Base-by-base conservation (phyloP, 139 green algal species). In the Mychonastes homosphaera region DNA sequence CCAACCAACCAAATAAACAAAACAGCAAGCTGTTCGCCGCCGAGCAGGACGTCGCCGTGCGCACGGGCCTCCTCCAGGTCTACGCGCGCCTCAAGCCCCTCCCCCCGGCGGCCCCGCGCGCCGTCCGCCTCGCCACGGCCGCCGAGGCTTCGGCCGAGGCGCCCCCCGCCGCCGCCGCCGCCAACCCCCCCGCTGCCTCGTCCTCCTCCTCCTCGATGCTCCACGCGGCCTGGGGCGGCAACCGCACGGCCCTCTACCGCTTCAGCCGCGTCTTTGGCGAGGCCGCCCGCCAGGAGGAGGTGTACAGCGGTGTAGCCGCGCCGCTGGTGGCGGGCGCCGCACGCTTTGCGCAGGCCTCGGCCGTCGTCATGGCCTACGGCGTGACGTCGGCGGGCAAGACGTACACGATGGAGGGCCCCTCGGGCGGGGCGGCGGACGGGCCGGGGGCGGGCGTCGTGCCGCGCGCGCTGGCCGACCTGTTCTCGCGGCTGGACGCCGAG, bases 381-480 rank as follows among this genome's bases (percentile, higher is more conserved):
- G 84, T 84, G 46, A 91, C 83, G 19, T 78, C 70, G 0, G 77
- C 80, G 7, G 85, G 85, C 55, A 94, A 94, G 69, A 90, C 80
- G 2, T 80, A 78, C 75, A 88, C 84, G 1, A 86, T 91, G 26
- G 64, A 85, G 64, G 72, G 67, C 40, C 10, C 44, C 5, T 1
- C 4, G 4, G 23, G 24, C 12, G 83, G 83, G 6, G 83, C 65
- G 1, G 48, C 63, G 4, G 52, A 64, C 15, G 49, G 69, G 40
- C 80, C 80, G 10, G 84, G 84, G 1, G n/a, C n/a, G n/a, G n/a
- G n/a, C n/a, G 33, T 92, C 19, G 58, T 92, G 30, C 83, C 83
- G 2, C 61, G 58, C 4, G 59, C 80, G 15, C 44, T 90, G 9
- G 24, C 62, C 9, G 59, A 60, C 39, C 49, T 89, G 10, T 92